phyloP scores from a whole-genome alignment of 768 basidiomycete species.

The Russula sp. region DNA sequence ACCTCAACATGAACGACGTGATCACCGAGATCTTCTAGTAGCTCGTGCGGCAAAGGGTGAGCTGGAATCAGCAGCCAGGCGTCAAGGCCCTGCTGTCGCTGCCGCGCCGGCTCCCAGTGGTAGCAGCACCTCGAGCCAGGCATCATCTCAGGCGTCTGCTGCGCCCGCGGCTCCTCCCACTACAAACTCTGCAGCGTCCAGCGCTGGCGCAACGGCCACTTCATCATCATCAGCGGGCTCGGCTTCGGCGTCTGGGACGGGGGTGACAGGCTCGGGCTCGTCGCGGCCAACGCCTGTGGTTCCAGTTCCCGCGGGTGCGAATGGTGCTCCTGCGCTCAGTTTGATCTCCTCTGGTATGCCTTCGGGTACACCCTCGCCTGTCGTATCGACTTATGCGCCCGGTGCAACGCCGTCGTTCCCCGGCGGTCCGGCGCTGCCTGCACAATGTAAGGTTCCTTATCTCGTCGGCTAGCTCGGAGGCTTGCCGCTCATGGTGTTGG shows the following conservation, averaged over 20 bases:
- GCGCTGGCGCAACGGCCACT: background rate
- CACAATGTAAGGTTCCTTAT: slow-evolving; percentile 47
- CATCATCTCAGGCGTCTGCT: background rate
- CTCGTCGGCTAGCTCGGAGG: background rate
- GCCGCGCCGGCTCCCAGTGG: background rate
- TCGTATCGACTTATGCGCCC: slow-evolving; percentile 52
- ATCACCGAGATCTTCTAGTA: slow-evolving; percentile 12
- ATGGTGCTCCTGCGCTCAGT: slow-evolving; percentile 53
- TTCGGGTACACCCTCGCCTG: slow-evolving; percentile 46
- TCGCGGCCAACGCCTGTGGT: slow-evolving; percentile 1
- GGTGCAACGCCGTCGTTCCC: slow-evolving; percentile 61
- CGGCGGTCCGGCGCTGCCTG: slow-evolving; percentile 66
- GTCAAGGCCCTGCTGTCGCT: slow-evolving; percentile 7
- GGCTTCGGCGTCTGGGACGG: background rate
- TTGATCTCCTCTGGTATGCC: slow-evolving; percentile 65
- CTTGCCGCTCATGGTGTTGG: background rate
- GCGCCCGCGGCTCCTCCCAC: background rate
- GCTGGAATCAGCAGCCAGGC: background rate
- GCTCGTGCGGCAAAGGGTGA: background rate
- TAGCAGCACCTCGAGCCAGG: background rate
- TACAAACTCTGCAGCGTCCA: background rate
- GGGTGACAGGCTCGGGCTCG: background rate
- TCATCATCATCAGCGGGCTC: background rate
- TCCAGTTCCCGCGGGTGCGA: slow-evolving; percentile 10
- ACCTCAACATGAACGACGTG: slow-evolving; percentile 19